Evolutionary conservation across 1,139 yeast species (phyloP), one percentile per base, ranked within the genome.

Genomic region (Insectozyma bohioensis): DNA sequence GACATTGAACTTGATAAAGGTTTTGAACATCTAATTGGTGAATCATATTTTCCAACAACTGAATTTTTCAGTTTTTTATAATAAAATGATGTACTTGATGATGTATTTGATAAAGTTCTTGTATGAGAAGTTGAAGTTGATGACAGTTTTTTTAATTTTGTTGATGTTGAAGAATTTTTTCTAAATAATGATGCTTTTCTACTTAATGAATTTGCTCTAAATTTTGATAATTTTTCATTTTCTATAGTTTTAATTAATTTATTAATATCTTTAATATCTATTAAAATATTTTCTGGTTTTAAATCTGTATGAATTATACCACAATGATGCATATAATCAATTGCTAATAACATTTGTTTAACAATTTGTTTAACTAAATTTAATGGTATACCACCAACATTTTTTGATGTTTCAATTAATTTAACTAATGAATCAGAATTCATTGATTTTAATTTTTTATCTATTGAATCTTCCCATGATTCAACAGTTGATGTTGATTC

Each of bases 261-360:
- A 31, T 59, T 61, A 6, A 64, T 63, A 31, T 63, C 66, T 20
- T 66, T 64, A 12, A 65, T 61, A 34, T 64, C 68, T 30, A 67
- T 58, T 33, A 67, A 52, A 12, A 67, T 60, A 44, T 67, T 67
- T 38, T 67, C 74, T 2, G 72, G 72, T 42, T 67, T 67, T 36
- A 67, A 49, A 39, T 67, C 74, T 11, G 74, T 67, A 46, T 67
- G 74, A 28, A 65, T 61, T 4, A 67, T 57, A 2, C 71, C 71
- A 43, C 69, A 63, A 43, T 52, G 58, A 43, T 67, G 74, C 51
- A 67, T 60, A 37, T 62, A 65, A 43, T 64, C 67, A 17, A 66
- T 40, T n/a, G 71, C 61, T 28, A 56, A 42, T 24, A 67, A 51
- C 28, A 67, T 47, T 47, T 67, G 73, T 31, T 56, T 58, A 10